Conservation (phyloP, 441 rosid species). For the Erodium moschatum region DNA sequence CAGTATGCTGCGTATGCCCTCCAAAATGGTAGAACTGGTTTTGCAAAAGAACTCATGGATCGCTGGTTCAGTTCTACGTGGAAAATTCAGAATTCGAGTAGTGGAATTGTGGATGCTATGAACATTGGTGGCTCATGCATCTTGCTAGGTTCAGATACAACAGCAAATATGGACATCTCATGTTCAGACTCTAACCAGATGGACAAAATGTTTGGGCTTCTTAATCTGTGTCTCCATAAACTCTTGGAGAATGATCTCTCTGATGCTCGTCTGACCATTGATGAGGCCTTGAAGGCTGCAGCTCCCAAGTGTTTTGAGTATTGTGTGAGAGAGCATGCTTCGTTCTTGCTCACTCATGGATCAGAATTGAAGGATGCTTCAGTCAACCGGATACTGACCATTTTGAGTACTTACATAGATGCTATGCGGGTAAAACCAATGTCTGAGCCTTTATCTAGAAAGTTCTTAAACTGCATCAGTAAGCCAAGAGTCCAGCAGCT, state of each 20-base stretch:
- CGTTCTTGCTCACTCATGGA: constrained; percentile 36
- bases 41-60: constrained; percentile 49
- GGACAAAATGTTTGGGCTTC: constrained; percentile 64
- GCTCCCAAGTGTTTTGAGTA: constrained; percentile 34
- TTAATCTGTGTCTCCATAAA: constrained; percentile 60
- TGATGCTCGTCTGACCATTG: constrained; percentile 48
- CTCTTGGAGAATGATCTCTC: constrained; percentile 43
- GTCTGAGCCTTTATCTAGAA: constrained; percentile 55
- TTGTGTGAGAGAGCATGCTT: constrained; percentile 71
- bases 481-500: constrained; percentile 59
- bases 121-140: constrained; percentile 20
- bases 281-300: constrained; percentile 50
- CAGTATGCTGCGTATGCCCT: constrained; percentile 71
- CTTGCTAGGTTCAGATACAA: constrained; percentile 26
- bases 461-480: constrained; percentile 43
- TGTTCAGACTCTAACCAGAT: constrained; percentile 25
- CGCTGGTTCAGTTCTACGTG: constrained; percentile 57
- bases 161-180: constrained; percentile 26
- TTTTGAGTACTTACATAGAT: constrained; percentile 47
- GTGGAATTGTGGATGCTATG: constrained; percentile 23
- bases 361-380: constrained; percentile 28
- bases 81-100: constrained; percentile 27
- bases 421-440: constrained; percentile 32
- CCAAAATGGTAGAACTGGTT: constrained; percentile 36
- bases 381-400: constrained; percentile 34